phyloP scores from a whole-genome alignment of 2,329 filamentous ascomycete genomes.

The Fusarium denticulatum region DNA sequence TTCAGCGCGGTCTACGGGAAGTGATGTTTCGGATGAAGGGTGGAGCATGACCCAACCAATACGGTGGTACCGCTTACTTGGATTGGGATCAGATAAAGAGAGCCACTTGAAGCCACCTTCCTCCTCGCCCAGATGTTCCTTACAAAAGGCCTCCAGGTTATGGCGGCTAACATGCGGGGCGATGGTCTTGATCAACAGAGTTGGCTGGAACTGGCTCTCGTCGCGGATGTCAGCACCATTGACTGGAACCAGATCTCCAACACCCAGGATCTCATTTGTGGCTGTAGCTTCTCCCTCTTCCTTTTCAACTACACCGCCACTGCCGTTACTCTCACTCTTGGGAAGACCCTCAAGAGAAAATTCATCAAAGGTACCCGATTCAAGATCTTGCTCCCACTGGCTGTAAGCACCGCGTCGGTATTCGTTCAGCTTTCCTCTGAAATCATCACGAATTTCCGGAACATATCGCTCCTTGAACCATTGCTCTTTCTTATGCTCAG shows the following conservation, averaged over 20 bases:
- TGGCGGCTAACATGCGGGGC: constrained; percentile 93
- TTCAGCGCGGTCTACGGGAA: constrained; percentile 76
- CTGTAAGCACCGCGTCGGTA: constrained; percentile 81
- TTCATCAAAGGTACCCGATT: constrained; percentile 88
- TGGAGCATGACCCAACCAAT: constrained; percentile 99
- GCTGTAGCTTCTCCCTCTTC: constrained; percentile 95
- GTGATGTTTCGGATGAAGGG: constrained; percentile 73
- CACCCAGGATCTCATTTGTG: constrained; percentile 89
- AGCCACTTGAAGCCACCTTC: constrained; percentile 96
- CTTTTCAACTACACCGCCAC: constrained; percentile 86
- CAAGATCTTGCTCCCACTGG: constrained; percentile 90
- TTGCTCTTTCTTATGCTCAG: constrained; percentile 92
- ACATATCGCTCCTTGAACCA: constrained; percentile 98
- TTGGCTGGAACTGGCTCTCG: constrained; percentile 87
- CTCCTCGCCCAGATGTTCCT: constrained; percentile 89
- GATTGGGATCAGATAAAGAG: constrained; percentile 95
- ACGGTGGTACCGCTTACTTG: constrained; percentile 94
- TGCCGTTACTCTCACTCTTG: constrained; percentile 90
- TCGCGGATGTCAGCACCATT: constrained; percentile 88
- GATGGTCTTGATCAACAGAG: constrained; percentile 96
- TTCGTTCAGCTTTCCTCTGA: constrained; percentile 80
- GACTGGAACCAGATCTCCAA: constrained; percentile 87
- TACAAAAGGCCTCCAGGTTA: constrained; percentile 94
- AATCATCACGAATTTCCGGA: constrained; percentile 78
- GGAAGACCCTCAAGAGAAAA: constrained; percentile 94